Conservation (phyloP, 1,284 basidiomycete genomes). For the Boletus semigastroideus region DNA sequence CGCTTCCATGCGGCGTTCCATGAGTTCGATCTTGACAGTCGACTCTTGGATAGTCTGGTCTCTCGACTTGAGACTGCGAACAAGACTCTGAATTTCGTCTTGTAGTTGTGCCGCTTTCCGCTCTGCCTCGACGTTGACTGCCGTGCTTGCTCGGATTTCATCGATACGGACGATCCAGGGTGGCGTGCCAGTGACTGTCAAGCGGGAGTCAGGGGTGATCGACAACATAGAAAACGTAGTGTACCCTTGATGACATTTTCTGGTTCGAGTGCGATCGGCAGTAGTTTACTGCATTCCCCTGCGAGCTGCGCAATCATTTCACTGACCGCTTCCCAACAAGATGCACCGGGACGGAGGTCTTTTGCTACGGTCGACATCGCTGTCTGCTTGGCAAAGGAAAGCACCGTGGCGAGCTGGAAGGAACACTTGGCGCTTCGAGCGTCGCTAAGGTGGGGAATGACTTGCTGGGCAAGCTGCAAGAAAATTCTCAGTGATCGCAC, state of each 20-base stretch:
- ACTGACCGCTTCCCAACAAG: conserved; percentile 77
- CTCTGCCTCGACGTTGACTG: conserved; percentile 91
- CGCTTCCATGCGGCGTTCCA: conserved; percentile 89
- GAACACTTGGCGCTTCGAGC: conserved; percentile 73
- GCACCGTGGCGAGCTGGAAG: conserved; percentile 72
- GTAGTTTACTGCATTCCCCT: conserved; percentile 65
- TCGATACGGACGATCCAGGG: conserved; percentile 90
- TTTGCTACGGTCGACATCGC: conserved; percentile 71
- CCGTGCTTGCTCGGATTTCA: conserved; percentile 81
- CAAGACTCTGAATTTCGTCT: conserved; percentile 87
- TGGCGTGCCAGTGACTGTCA: conserved; percentile 67
- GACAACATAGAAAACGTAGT: conserved; percentile 25
- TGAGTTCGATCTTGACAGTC: conserved; percentile 89
- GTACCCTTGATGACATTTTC: conserved; percentile 79
- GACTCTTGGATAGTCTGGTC: conserved; percentile 91
- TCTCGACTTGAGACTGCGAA: conserved; percentile 79
- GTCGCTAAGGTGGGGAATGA: conserved; percentile 77
- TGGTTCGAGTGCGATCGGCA: conserved; percentile 72
- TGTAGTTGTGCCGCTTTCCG: conserved; percentile 80
- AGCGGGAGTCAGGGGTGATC: conserved; percentile 1
- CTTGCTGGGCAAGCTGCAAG: conserved; percentile 78
- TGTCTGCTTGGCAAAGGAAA: conserved; percentile 72
- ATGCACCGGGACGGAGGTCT: conserved; percentile 58
- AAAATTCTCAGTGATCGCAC: background rate
- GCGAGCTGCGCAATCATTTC: conserved; percentile 69